These are phyloP conservation scores for Brassica carinata DNA, from an alignment of 345 rosid genomes.

Conservation along the genomic window DNA sequence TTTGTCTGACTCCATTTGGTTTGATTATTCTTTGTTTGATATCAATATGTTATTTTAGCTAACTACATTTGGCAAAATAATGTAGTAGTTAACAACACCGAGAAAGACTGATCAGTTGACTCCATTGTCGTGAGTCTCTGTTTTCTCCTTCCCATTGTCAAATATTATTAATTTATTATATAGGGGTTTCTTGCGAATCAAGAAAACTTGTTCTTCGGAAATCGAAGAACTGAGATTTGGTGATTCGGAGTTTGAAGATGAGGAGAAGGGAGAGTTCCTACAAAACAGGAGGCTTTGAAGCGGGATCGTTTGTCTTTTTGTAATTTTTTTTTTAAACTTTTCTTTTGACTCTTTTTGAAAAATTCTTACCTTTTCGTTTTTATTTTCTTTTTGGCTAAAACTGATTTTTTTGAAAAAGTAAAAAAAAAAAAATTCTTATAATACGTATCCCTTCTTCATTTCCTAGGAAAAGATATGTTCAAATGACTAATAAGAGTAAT, in stretches of 20 bases:
- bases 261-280: conserved; percentile 20
- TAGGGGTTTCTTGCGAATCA: conserved; percentile 26
- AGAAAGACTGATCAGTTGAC: conserved; percentile 26
- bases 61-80: conserved; percentile 20
- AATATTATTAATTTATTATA: neutral
- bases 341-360: conserved; percentile 4
- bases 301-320: conserved; percentile 42
- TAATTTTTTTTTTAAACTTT: neutral
- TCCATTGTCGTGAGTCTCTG: conserved; percentile 38
- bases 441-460: neutral
- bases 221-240: conserved; percentile 36
- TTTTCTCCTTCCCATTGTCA: conserved; percentile 44
- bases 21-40: conserved; percentile 5
- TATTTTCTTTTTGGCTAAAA: neutral
- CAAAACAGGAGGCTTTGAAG: conserved; percentile 54
- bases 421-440: neutral
- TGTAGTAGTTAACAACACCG: conserved; percentile 28
- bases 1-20: conserved; percentile 15
- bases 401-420: neutral
- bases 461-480: neutral
- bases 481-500: conserved; percentile 25
- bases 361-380: conserved; percentile 5
- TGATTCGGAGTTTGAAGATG: conserved; percentile 4
- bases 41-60: conserved; percentile 32
- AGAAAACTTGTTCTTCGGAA: neutral